phyloP scores from a whole-genome alignment of 192 early-diverging fungal genomes.

The Coemansia sp. region DNA sequence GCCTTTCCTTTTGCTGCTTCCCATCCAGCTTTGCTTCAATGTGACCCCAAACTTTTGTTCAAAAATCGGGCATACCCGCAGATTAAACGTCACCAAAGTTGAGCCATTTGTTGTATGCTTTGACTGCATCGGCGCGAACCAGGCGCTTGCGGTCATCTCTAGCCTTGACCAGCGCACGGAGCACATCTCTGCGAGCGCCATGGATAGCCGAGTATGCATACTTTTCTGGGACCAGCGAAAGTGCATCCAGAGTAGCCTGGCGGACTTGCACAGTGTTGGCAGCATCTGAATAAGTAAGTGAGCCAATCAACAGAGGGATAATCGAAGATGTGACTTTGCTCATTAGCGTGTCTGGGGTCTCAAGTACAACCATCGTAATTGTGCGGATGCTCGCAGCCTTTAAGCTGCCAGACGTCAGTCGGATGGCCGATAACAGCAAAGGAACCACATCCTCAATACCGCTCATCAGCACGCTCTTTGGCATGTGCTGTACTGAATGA shows the following conservation, averaged over 20 bases:
- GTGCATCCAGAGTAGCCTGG: conserved; percentile 67
- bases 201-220: conserved; percentile 60
- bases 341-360: conserved; percentile 65
- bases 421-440: conserved; percentile 73
- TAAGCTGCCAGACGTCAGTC: conserved; percentile 62
- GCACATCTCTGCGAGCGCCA: conserved; percentile 61
- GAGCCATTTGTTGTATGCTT: conserved; percentile 84
- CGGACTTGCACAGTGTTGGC: conserved; percentile 60
- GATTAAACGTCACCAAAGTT: conserved; percentile 21
- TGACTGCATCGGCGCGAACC: conserved; percentile 85
- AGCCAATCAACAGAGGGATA: conserved; percentile 27
- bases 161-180: conserved; percentile 61
- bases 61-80: background rate
- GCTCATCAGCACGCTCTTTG: conserved; percentile 77
- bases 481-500: conserved; percentile 74
- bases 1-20: too few relatives aligned
- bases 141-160: conserved; percentile 87
- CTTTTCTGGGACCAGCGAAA: conserved; percentile 66
- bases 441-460: conserved; percentile 76
- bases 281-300: conserved; percentile 1
- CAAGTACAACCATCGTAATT: conserved; percentile 67
- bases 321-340: conserved; percentile 19
- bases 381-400: conserved; percentile 77
- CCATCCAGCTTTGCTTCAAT: too few relatives aligned
- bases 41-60: too few relatives aligned